Evolutionary conservation across 352 stramenopile genomes (phyloP).

Genomic region (Blastocystis sp.): DNA sequence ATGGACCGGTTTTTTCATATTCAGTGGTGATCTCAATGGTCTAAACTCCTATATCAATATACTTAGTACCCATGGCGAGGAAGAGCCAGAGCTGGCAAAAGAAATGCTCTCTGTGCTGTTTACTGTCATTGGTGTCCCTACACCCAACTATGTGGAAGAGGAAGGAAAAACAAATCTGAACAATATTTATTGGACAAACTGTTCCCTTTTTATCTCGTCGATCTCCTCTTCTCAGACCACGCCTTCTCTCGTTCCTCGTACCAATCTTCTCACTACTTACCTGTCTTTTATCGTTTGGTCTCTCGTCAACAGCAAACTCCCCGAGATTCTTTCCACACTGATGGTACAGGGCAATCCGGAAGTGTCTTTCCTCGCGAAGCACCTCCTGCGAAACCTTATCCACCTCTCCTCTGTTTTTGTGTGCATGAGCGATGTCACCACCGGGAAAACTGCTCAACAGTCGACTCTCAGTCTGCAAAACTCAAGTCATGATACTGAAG

Average conservation of each 20-base stretch:
- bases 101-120: conserved; percentile 43
- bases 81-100: conserved; percentile 29
- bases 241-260: neutral
- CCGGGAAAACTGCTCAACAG: neutral
- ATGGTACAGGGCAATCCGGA: neutral
- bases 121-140: conserved; percentile 31
- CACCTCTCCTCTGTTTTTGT: conserved; percentile 35
- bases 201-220: conserved; percentile 25
- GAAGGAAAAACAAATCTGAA: neutral
- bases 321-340: conserved; percentile 57
- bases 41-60: conserved; percentile 55
- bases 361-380: conserved; percentile 45
- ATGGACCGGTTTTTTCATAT: conserved; percentile 45
- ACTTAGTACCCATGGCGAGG: conserved; percentile 6
- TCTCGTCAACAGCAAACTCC: conserved; percentile 61
- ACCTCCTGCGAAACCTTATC: conserved; percentile 31
- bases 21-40: conserved; percentile 30
- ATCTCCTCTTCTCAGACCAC: neutral
- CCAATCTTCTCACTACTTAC: conserved; percentile 39
- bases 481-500: neutral
- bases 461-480: neutral
- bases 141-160: neutral
- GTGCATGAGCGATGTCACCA: conserved; percentile 4
- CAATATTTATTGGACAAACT: conserved; percentile 38
- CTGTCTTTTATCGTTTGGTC: conserved; percentile 14